phyloP scores from a whole-genome alignment of 768 basidiomycete genomes.

The Russula earlei region DNA sequence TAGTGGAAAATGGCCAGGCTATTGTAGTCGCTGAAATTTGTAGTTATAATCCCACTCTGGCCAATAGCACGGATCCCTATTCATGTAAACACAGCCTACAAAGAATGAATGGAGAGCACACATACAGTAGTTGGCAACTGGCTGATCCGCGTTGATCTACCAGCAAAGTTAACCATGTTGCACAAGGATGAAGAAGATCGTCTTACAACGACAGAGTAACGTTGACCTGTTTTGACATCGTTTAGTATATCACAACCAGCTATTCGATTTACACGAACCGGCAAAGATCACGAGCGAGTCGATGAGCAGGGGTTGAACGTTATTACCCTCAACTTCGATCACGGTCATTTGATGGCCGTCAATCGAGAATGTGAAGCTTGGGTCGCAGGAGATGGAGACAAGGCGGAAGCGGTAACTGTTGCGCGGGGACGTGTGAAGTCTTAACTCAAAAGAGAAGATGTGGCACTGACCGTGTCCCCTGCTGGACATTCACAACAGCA shows the following conservation, averaged over 20 bases:
- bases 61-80: conserved; percentile 22
- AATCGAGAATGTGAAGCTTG: conserved; percentile 32
- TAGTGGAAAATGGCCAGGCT: conserved; percentile 37
- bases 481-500: conserved; percentile 16
- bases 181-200: background rate
- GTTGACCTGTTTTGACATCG: conserved; percentile 14
- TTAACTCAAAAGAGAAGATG: background rate
- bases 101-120: conserved; percentile 14
- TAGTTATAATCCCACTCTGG: conserved; percentile 20
- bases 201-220: conserved; percentile 25
- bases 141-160: conserved; percentile 33
- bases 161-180: background rate
- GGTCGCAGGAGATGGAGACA: conserved; percentile 23
- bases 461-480: conserved; percentile 9
- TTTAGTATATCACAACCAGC: background rate
- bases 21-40: conserved; percentile 22
- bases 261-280: conserved; percentile 23
- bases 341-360: conserved; percentile 33
- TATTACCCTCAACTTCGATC: conserved; percentile 35
- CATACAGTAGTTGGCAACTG: conserved; percentile 38
- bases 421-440: background rate
- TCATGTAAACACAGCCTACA: background rate
- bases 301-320: conserved; percentile 28
- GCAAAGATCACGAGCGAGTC: conserved; percentile 35
- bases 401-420: conserved; percentile 21